A percentile compares a stretch with the other conserved stretches of the same genome.
Evolutionary conservation across 768 basidiomycete genomes (phyloP).

Genomic region (Nidularia pulvinata): DNA sequence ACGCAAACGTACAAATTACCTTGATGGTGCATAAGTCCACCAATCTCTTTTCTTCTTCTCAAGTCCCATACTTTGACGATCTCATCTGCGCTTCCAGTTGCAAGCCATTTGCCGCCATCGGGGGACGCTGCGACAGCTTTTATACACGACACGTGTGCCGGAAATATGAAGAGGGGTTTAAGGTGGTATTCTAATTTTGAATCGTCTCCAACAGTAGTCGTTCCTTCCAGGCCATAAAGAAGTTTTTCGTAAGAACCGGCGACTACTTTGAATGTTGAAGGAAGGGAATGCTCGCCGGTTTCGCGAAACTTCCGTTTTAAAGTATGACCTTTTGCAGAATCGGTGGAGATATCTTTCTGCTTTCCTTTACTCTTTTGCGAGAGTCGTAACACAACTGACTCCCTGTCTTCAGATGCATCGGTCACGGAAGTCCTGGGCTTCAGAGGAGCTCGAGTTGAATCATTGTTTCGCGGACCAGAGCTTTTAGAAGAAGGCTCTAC

Average conservation of each 20-base stretch:
- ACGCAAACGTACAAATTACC: constrained; percentile 43
- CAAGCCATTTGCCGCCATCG: constrained; percentile 93
- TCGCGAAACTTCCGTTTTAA: constrained; percentile 8
- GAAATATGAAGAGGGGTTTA: constrained; percentile 92
- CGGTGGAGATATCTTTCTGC: constrained; percentile 7
- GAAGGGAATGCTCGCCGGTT: constrained; percentile 23
- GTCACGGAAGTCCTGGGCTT: too few species aligned
- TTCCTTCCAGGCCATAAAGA: constrained; percentile 85
- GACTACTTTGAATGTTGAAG: constrained; percentile 79
- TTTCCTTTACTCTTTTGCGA: constrained; percentile 15
- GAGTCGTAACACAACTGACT: constrained; percentile 2
- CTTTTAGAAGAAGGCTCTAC: constrained; percentile 9
- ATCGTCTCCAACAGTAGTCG: constrained; percentile 33
- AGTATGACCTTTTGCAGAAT: constrained; percentile 13
- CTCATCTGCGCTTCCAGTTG: constrained; percentile 95
- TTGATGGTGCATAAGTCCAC: constrained; percentile 93
- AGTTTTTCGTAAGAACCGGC: constrained; percentile 97
- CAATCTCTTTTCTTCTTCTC: constrained; percentile 88
- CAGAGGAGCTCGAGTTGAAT: background rate
- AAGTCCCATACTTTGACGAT: constrained; percentile 98
- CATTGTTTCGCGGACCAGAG: constrained; percentile 11
- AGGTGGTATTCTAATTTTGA: constrained; percentile 37
- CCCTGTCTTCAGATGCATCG: too few species aligned
- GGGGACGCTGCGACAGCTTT: constrained; percentile 90
- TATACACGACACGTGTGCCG: constrained; percentile 93